Evolutionary conservation across 768 basidiomycete species (phyloP).

Genomic region (Fomitopsis pulvina): DNA sequence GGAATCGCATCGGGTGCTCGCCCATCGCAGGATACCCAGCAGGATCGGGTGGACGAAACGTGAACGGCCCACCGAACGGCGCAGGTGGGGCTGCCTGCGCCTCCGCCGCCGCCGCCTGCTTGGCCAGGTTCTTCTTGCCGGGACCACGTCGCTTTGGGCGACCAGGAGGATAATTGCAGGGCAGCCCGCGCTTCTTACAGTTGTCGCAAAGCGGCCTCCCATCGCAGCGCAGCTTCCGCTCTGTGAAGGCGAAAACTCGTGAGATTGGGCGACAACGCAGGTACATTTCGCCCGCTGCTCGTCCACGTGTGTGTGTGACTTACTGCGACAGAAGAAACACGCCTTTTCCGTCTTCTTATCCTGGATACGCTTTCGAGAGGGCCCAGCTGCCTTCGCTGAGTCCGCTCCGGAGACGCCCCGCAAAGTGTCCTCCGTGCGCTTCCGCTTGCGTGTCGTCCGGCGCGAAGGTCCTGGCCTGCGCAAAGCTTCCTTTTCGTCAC

Average conservation of each 20-base stretch:
- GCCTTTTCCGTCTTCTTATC: slow-evolving; percentile 50
- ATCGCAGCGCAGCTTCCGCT: slow-evolving; percentile 71
- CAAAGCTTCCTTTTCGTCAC: background rate
- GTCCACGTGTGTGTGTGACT: too few relatives aligned
- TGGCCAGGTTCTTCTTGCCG: slow-evolving; percentile 40
- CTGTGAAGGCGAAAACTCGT: slow-evolving; percentile 28
- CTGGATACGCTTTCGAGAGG: too few relatives aligned
- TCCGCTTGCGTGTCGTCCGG: background rate
- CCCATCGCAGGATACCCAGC: background rate
- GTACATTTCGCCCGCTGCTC: too few relatives aligned
- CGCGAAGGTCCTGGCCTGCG: background rate
- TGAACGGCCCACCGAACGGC: slow-evolving; percentile 4
- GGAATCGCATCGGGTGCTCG: background rate
- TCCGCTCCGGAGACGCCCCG: background rate
- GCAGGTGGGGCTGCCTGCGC: background rate
- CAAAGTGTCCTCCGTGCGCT: background rate
- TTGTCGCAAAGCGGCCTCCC: slow-evolving; percentile 60
- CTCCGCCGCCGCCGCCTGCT: slow-evolving; percentile 5
- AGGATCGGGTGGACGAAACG: background rate
- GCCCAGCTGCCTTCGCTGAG: slow-evolving; percentile 14
- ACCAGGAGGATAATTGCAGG: slow-evolving; percentile 46
- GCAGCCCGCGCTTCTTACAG: slow-evolving; percentile 46
- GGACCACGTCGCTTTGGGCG: slow-evolving; percentile 58
- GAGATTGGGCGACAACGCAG: slow-evolving; percentile 5
- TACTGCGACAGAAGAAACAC: slow-evolving; percentile 76